A percentile compares a stretch with the other conserved stretches of the same genome.
These are phyloP conservation scores for Aureobasidium sp. DNA, from an alignment of 2,329 filamentous ascomycete species.

Conservation along the genomic window DNA sequence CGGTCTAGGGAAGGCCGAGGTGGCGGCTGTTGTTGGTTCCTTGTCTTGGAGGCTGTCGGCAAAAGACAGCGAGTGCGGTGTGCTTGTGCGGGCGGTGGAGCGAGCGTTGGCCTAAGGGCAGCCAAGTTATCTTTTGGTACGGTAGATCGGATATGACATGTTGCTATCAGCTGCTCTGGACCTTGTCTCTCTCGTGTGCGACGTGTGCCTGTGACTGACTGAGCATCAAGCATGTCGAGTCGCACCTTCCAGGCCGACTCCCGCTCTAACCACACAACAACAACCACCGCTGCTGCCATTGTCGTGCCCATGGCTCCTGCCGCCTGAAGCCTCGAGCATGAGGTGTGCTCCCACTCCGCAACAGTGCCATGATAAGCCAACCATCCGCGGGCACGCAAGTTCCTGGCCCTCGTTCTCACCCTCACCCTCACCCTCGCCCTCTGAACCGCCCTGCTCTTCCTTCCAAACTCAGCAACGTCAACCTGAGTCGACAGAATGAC, in stretches of 20 bases:
- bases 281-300: neutral
- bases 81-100: neutral
- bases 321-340: constrained; percentile 3
- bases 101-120: neutral
- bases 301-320: neutral
- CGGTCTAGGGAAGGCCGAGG: neutral
- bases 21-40: neutral
- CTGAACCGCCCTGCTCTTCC: constrained; percentile 22
- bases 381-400: constrained; percentile 17
- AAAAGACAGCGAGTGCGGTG: neutral
- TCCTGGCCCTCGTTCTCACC: constrained; percentile 15
- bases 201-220: constrained; percentile 2
- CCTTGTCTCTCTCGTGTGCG: neutral
- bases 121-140: constrained; percentile 3
- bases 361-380: constrained; percentile 19
- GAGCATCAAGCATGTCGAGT: constrained; percentile 5
- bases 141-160: constrained; percentile 10
- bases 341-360: neutral
- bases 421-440: constrained; percentile 5
- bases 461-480: constrained; percentile 28
- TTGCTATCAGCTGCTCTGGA: constrained; percentile 11
- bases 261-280: neutral
- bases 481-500: constrained; percentile 25
- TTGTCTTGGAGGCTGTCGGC: neutral
- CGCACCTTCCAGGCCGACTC: neutral